Evolutionary conservation across 495 filamentous ascomycete species (phyloP).

Genomic region (Tetracladium marchalianum): DNA sequence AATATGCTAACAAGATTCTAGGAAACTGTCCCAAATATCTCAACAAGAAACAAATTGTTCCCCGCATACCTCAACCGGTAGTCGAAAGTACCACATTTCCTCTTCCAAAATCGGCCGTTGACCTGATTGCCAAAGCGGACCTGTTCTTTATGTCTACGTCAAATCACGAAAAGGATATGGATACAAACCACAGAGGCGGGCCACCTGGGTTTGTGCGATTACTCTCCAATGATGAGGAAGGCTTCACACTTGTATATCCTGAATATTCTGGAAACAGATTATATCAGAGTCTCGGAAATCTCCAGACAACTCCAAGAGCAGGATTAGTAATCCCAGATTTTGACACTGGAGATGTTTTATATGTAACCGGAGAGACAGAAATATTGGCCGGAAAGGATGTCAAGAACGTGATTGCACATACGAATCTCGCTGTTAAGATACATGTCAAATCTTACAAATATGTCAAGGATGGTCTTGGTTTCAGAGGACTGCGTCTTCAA

Average conservation of each 20-base stretch:
- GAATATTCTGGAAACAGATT: conserved; percentile 76
- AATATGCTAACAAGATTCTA: conserved; percentile 12
- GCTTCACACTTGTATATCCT: conserved; percentile 54
- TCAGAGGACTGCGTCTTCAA: conserved; percentile 49
- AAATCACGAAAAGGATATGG: conserved; percentile 57
- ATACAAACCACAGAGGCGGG: conserved; percentile 76
- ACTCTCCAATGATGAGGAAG: conserved; percentile 37
- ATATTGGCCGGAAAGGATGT: conserved; percentile 54
- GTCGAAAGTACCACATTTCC: conserved; percentile 31
- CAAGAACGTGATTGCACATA: conserved; percentile 47
- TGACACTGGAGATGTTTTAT: conserved; percentile 57
- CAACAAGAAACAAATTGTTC: conserved; percentile 56
- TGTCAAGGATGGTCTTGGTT: conserved; percentile 52
- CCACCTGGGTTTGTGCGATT: conserved; percentile 64
- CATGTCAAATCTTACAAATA: conserved; percentile 48
- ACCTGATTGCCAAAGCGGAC: conserved; percentile 55
- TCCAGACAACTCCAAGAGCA: conserved; percentile 51
- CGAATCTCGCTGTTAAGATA: conserved; percentile 62
- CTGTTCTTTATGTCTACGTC: conserved; percentile 66
- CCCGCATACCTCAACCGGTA: conserved; percentile 39
- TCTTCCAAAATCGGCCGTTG: conserved; percentile 39
- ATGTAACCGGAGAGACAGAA: conserved; percentile 55
- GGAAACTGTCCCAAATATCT: conserved; percentile 78
- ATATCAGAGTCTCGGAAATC: conserved; percentile 73
- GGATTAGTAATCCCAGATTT: conserved; percentile 64